Conservation (phyloP, 2,329 filamentous ascomycete species). For the Corinectria fuckeliana region DNA sequence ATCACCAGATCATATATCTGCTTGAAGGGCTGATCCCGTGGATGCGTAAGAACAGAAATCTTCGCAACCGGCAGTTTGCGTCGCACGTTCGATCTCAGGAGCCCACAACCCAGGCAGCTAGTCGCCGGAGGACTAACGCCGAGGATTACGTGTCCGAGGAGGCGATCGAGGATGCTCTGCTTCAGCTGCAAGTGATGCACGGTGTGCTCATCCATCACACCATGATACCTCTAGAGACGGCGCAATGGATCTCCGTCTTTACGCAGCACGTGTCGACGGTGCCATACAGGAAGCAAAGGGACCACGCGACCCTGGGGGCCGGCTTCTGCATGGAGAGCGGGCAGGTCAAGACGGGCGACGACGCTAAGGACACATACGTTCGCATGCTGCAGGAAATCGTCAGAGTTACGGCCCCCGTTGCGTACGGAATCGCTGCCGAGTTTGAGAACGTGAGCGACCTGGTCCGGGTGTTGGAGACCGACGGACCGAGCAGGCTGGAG, state of each 20-base stretch:
- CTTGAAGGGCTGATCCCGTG: constrained; percentile 72
- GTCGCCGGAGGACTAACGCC: constrained; percentile 47
- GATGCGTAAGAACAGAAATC: constrained; percentile 72
- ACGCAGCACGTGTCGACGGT: constrained; percentile 81
- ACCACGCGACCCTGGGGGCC: constrained; percentile 57
- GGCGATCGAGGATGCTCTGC: constrained; percentile 71
- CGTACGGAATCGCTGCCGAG: constrained; percentile 69
- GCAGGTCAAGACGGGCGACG: constrained; percentile 74
- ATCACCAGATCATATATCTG: constrained; percentile 68
- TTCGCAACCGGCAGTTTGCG: constrained; percentile 71
- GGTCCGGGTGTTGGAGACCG: constrained; percentile 61
- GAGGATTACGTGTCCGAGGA: constrained; percentile 69
- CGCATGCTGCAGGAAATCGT: constrained; percentile 79
- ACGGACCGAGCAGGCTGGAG: constrained; percentile 68
- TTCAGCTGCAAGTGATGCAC: constrained; percentile 73
- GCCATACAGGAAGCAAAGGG: constrained; percentile 68
- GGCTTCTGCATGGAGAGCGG: constrained; percentile 82
- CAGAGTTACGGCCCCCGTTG: constrained; percentile 74
- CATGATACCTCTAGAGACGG: constrained; percentile 64
- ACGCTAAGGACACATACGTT: constrained; percentile 70
- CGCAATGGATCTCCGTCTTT: constrained; percentile 74
- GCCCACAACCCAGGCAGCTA: constrained; percentile 34
- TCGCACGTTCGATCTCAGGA: constrained; percentile 63
- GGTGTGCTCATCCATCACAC: constrained; percentile 75
- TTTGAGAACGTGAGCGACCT: constrained; percentile 66